A percentile compares a stretch with the other conserved stretches of the same genome.
phyloP scores from a whole-genome alignment of 2,329 filamentous ascomycete species.

The Macrophomina phaseolina region DNA sequence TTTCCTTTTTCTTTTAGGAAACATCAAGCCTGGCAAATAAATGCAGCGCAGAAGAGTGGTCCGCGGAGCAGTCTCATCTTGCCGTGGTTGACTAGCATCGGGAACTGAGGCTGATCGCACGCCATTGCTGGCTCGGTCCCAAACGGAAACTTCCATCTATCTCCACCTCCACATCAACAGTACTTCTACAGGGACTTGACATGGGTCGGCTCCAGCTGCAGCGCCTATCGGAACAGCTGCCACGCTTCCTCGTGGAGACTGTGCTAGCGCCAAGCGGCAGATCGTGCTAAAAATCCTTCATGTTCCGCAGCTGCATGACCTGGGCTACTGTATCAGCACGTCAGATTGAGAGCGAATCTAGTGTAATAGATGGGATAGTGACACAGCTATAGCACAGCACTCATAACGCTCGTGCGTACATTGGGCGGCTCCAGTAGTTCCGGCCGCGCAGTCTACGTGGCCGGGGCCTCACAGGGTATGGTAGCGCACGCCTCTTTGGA shows the following conservation, averaged over 20 bases:
- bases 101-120: neutral
- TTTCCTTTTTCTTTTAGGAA: neutral
- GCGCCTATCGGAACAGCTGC: slow-evolving; percentile 9
- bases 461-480: neutral
- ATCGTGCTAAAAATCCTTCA: slow-evolving; percentile 6
- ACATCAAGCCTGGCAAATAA: neutral
- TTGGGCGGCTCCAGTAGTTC: neutral
- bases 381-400: slow-evolving; percentile 1
- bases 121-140: slow-evolving; percentile 5
- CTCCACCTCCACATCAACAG: neutral
- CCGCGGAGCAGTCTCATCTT: neutral
- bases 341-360: neutral
- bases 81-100: slow-evolving; percentile 9
- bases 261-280: neutral
- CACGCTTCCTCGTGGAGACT: neutral
- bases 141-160: slow-evolving; percentile 10
- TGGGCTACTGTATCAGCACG: neutral
- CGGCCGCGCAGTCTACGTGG: neutral
- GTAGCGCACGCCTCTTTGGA: neutral
- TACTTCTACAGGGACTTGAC: slow-evolving; percentile 5
- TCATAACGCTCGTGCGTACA: neutral
- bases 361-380: neutral
- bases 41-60: neutral
- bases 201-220: neutral
- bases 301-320: neutral